These are phyloP conservation scores for Pestalotiopsis sp. DNA, from an alignment of 2,329 filamentous ascomycete species.

Conservation along the genomic window DNA sequence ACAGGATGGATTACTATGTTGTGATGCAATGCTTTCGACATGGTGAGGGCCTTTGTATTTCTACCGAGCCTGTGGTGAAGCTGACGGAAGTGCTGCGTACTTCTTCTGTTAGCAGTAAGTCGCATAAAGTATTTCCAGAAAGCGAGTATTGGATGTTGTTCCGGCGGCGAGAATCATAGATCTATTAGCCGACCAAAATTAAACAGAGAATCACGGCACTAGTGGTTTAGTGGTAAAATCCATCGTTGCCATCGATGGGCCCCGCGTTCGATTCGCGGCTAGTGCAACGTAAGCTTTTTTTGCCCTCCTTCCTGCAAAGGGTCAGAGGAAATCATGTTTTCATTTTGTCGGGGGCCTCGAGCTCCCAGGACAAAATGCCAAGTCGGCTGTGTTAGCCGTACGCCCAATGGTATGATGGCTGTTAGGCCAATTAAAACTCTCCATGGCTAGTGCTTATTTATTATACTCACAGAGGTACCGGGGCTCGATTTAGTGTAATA, in stretches of 20 bases:
- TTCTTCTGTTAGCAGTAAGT: neutral
- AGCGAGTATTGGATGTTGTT: neutral
- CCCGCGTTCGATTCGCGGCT: slow-evolving; percentile 48
- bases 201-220: slow-evolving; percentile 19
- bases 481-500: neutral
- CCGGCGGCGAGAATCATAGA: too few species aligned
- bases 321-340: neutral
- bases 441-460: neutral
- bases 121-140: neutral
- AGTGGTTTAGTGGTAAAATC: slow-evolving; percentile 57
- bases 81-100: neutral
- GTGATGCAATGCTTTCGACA: too few species aligned
- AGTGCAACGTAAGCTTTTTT: slow-evolving; percentile 8
- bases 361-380: neutral
- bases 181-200: too few species aligned
- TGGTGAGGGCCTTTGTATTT: neutral
- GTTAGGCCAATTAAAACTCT: neutral
- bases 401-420: neutral
- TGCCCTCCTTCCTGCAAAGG: neutral
- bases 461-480: neutral
- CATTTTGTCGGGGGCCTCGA: neutral
- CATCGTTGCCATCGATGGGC: slow-evolving; percentile 56
- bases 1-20: too few species aligned
- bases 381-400: neutral
- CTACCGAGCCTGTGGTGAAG: neutral